Evolutionary conservation across 176 grass and related monocot genomes (phyloP), one percentile per base, ranked within the genome.

Genomic region (Avena sativa): DNA sequence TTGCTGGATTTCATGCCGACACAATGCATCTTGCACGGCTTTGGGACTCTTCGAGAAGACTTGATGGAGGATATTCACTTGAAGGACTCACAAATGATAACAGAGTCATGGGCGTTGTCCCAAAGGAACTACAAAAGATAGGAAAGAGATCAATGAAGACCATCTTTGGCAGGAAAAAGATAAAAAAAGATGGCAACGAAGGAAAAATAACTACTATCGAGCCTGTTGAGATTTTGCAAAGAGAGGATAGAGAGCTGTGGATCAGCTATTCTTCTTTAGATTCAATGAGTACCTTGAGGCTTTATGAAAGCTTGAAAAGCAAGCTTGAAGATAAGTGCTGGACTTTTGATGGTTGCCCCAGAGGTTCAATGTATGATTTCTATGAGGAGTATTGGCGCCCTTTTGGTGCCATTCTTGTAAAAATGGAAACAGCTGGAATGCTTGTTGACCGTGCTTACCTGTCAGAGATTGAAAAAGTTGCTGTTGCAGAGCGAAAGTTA

Each of bases 11-110:
- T 88, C 89, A 98, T 94, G 97, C 92, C 2, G 97, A 98, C 92
- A 98, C 97, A 60, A 98, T 98, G 93, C 97, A 98, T 91, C 92
- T 98, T 26, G 94, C 97, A 83, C 83, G 97, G 40, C 92, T 98
- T 86, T 98, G 92, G 85, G 92, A 98, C 56, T 98, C 94, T 47
- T 96, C 94, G 17, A 95, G 94, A 68, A 96, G 78, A 84, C 32
- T 21, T 12, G 89, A 96, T 74, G 97, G 97, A 36, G 97, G 97
- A 58, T 98, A 98, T 94, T 98, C 97, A 77, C 97, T 96, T 79
- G 97, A 98, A 88, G 94, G 92, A 85, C 97, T 98, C 78, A 94
- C 92, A 83, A 92, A 90, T 51, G 91, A 96, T 84, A 75, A 83
- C 67, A 91, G 91, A 48, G 85, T 98, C 82, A 98, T 98, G 97